A percentile compares a stretch with the other conserved stretches of the same genome.
These are phyloP conservation scores for Lophiostoma macrostomum DNA, from an alignment of 495 filamentous ascomycete species.

Conservation along the genomic window DNA sequence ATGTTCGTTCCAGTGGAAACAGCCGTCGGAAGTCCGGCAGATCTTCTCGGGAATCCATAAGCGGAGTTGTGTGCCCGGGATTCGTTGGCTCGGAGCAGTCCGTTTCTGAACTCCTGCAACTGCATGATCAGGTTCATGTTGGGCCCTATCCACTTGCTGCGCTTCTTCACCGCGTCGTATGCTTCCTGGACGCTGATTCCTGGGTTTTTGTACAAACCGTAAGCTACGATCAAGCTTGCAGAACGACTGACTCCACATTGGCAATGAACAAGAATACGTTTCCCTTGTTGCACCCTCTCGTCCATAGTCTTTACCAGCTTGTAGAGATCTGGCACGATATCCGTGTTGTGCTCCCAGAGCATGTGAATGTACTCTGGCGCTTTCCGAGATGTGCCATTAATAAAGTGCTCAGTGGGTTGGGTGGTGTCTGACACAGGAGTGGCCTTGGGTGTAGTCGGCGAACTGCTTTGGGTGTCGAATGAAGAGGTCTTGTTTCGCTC, in stretches of 20 bases:
- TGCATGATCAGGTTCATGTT: constrained; percentile 99
- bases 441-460: constrained; percentile 43
- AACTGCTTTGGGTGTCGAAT: constrained; percentile 25
- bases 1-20: constrained; percentile 17
- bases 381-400: constrained; percentile 40
- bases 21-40: constrained; percentile 22
- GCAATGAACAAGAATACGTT: constrained; percentile 89
- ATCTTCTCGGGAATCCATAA: constrained; percentile 24
- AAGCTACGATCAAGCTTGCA: constrained; percentile 94
- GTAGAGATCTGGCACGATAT: constrained; percentile 83
- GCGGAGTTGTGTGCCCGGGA: constrained; percentile 17
- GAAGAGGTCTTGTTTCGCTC: constrained; percentile 12
- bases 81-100: constrained; percentile 49
- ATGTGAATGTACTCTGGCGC: constrained; percentile 91
- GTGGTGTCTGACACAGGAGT: constrained; percentile 29
- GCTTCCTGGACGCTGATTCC: constrained; percentile 85
- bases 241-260: constrained; percentile 95
- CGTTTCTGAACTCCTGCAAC: constrained; percentile 84
- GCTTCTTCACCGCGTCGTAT: constrained; percentile 82
- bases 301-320: constrained; percentile 85
- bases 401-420: constrained; percentile 33
- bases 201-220: constrained; percentile 89
- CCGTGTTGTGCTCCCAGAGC: constrained; percentile 96
- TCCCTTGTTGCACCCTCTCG: constrained; percentile 69
- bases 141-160: constrained; percentile 93